These are phyloP conservation scores for Thamnidium elegans DNA, from an alignment of 192 early-diverging fungal genomes.

Conservation along the genomic window DNA sequence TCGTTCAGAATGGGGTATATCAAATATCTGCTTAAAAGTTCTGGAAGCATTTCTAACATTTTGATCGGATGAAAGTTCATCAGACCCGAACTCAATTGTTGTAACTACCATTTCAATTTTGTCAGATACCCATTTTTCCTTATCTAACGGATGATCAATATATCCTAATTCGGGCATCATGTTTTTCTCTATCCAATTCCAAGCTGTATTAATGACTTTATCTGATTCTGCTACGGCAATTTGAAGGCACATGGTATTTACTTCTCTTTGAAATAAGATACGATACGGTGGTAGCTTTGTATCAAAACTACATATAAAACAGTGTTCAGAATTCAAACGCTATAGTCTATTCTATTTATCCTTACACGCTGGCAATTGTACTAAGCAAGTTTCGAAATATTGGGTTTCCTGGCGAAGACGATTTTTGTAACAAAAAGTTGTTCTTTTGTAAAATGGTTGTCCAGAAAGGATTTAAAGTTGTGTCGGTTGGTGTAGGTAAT, in stretches of 20 bases:
- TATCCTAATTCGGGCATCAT: slow-evolving; percentile 65
- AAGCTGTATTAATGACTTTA: slow-evolving; percentile 83
- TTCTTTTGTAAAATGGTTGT: slow-evolving; percentile 58
- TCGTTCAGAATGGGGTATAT: slow-evolving; percentile 73
- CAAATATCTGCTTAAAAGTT: slow-evolving; percentile 87
- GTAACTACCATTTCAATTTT: slow-evolving; percentile 89
- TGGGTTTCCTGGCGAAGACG: slow-evolving; percentile 52
- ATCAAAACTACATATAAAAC: slow-evolving; percentile 63
- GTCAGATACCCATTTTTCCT: slow-evolving; percentile 83
- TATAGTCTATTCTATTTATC: background rate
- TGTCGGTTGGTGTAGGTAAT: slow-evolving; percentile 49
- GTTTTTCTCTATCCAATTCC: slow-evolving; percentile 90
- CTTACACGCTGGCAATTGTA: slow-evolving; percentile 92
- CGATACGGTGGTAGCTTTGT: slow-evolving; percentile 91
- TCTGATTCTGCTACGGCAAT: slow-evolving; percentile 82
- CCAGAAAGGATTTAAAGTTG: slow-evolving; percentile 63
- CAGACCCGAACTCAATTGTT: slow-evolving; percentile 66
- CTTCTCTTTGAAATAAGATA: slow-evolving; percentile 70
- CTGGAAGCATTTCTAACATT: slow-evolving; percentile 85
- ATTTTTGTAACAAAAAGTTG: slow-evolving; percentile 70
- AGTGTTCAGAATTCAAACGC: background rate
- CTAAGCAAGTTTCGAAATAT: slow-evolving; percentile 72
- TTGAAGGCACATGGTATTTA: slow-evolving; percentile 61
- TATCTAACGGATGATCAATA: slow-evolving; percentile 76
- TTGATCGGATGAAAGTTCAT: slow-evolving; percentile 81